A percentile compares a stretch with the other conserved stretches of the same genome.
These are phyloP conservation scores for Retiboletus flavoniger DNA, from an alignment of 1,284 basidiomycete genomes.

Conservation along the genomic window DNA sequence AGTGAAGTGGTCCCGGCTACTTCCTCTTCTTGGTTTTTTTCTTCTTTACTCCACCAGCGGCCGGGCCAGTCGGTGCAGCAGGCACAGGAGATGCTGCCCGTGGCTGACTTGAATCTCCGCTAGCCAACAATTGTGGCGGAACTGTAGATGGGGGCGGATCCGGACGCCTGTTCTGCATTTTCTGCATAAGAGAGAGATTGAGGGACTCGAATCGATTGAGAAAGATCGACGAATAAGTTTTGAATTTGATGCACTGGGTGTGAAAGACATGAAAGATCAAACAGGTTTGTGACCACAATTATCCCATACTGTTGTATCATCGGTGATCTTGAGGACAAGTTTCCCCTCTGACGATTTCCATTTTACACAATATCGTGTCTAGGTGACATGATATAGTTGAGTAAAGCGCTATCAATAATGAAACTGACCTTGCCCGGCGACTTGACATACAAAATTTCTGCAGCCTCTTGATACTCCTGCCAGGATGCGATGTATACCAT, in stretches of 20 bases:
- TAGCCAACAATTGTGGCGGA: constrained; percentile 8
- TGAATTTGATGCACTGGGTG: constrained; percentile 87
- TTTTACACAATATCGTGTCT: constrained; percentile 88
- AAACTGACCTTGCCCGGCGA: constrained; percentile 70
- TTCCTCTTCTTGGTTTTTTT: constrained; percentile 59
- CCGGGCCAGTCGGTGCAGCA: constrained; percentile 28
- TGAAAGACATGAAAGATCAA: not conserved
- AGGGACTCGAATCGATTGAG: constrained; percentile 93
- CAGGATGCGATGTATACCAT: constrained; percentile 80
- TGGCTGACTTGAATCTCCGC: constrained; percentile 21
- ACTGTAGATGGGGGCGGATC: constrained; percentile 26
- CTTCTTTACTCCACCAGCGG: constrained; percentile 48
- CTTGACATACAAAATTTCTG: constrained; percentile 75
- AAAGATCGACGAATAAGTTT: constrained; percentile 89
- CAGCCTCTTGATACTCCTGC: constrained; percentile 84
- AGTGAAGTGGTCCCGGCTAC: constrained; percentile 27
- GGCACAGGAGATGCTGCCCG: constrained; percentile 31
- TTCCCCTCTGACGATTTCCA: constrained; percentile 81
- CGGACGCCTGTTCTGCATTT: constrained; percentile 68
- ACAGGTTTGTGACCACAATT: not conserved
- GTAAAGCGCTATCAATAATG: not conserved
- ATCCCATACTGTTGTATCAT: constrained; percentile 74
- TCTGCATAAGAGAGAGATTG: constrained; percentile 78
- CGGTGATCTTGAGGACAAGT: constrained; percentile 88
- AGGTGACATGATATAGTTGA: constrained; percentile 9